A percentile compares a stretch with the other conserved stretches of the same genome.
Conservation (phyloP, 345 rosid genomes). For the Acer campestre region DNA sequence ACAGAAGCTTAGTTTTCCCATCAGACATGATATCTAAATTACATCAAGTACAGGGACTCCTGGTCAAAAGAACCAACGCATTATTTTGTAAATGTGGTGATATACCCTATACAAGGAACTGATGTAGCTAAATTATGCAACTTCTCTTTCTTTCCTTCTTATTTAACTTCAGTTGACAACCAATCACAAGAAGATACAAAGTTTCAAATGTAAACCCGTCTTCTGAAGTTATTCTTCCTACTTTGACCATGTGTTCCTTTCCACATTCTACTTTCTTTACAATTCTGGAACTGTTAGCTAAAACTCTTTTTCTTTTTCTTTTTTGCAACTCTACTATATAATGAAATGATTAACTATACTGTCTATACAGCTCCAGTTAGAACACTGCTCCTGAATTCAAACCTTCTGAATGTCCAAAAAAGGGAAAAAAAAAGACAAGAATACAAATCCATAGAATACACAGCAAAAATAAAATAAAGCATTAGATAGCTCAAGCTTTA, state of each 20-base stretch:
- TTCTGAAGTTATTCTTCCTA: not conserved
- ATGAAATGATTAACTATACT: not conserved
- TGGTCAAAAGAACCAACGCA: constrained; percentile 1
- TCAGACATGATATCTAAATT: not conserved
- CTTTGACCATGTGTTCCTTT: not conserved
- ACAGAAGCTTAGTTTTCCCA: not conserved
- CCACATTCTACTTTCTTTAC: not conserved
- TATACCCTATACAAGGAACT: not conserved
- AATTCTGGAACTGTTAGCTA: constrained; percentile 1
- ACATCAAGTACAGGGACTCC: not conserved
- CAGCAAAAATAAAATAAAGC: not conserved
- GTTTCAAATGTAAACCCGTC: not conserved
- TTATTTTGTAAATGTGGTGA: not conserved
- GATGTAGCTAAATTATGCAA: not conserved
- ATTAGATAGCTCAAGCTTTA: not conserved
- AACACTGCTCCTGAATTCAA: not conserved
- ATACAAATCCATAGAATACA: not conserved
- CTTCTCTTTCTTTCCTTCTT: not conserved
- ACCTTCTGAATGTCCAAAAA: not conserved
- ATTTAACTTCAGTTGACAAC: not conserved
- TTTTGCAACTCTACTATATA: not conserved
- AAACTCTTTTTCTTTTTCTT: not conserved
- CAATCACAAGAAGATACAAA: not conserved
- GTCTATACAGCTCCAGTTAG: not conserved
- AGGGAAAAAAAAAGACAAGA: not conserved